These are phyloP conservation scores for Globisporangium polare DNA, from an alignment of 352 stramenopile genomes.

Conservation along the genomic window DNA sequence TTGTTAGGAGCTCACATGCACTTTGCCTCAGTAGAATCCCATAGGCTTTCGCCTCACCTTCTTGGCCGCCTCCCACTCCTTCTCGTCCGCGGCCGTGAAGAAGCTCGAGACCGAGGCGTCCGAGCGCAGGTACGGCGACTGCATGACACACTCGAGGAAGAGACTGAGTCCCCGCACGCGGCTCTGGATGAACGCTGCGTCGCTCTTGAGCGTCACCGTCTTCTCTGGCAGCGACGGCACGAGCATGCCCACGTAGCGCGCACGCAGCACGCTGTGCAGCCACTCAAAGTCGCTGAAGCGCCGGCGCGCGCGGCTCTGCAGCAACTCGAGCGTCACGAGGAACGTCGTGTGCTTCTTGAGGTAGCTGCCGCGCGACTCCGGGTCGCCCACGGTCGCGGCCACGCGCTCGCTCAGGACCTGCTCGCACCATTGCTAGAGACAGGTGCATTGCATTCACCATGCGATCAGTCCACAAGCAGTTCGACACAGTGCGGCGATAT, in stretches of 20 bases:
- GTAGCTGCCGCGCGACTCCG: conserved; percentile 55
- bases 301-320: conserved; percentile 37
- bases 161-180: conserved; percentile 53
- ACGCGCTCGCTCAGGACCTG: conserved; percentile 6
- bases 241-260: conserved; percentile 60
- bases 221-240: conserved; percentile 69
- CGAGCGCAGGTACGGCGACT: conserved; percentile 54
- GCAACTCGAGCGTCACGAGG: conserved; percentile 32
- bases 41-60: conserved; percentile 23
- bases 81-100: conserved; percentile 38
- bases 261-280: conserved; percentile 55
- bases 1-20: not conserved
- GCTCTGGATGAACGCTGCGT: conserved; percentile 51
- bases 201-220: conserved; percentile 43
- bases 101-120: conserved; percentile 53
- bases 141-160: conserved; percentile 53
- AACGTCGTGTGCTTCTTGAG: conserved; percentile 76
- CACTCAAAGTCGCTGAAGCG: conserved; percentile 77
- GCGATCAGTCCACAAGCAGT: not conserved
- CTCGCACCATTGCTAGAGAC: conserved; percentile 8
- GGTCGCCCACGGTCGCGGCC: conserved; percentile 32
- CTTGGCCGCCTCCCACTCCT: conserved; percentile 54
- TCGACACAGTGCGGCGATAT: not conserved
- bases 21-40: not conserved
- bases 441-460: not conserved